Evolutionary conservation across 441 rosid genomes (phyloP).

Genomic region (Syzygium malaccense): DNA sequence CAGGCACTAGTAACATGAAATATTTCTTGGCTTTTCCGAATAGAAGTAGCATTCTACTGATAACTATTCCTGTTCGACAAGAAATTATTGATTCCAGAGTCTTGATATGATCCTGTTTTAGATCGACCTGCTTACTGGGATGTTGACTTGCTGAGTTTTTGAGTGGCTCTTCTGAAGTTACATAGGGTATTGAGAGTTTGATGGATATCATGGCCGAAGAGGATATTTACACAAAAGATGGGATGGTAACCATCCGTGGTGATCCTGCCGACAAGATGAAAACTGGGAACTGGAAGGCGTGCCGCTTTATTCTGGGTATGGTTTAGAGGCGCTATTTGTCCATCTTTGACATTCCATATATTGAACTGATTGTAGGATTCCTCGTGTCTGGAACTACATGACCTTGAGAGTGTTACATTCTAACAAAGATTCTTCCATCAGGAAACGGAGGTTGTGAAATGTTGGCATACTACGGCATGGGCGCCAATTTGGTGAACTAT

Average conservation of each 20-base stretch:
- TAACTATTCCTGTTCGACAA: neutral
- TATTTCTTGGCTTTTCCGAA: neutral
- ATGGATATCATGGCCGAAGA: constrained; percentile 41
- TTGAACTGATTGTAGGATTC: neutral
- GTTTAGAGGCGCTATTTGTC: neutral
- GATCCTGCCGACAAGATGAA: constrained; percentile 60
- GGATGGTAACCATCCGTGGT: constrained; percentile 53
- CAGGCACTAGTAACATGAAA: neutral
- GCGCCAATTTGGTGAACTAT: constrained; percentile 84
- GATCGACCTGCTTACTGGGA: neutral
- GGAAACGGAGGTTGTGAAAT: constrained; percentile 93
- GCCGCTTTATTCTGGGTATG: constrained; percentile 85
- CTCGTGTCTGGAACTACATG: neutral
- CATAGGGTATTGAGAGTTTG: neutral
- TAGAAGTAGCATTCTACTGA: neutral
- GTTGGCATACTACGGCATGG: constrained; percentile 97
- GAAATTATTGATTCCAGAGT: neutral
- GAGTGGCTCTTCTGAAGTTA: neutral
- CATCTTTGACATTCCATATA: neutral
- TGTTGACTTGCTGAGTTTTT: neutral
- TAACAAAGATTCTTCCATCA: constrained; percentile 7
- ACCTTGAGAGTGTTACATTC: neutral
- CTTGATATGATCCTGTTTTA: neutral
- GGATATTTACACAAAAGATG: constrained; percentile 65
- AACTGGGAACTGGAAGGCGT: constrained; percentile 94